Percentiles rank a stretch among this genome's conserved stretches.
phyloP scores from a whole-genome alignment of 805 yeast species.

The Saccharomycopsis selenospora region DNA sequence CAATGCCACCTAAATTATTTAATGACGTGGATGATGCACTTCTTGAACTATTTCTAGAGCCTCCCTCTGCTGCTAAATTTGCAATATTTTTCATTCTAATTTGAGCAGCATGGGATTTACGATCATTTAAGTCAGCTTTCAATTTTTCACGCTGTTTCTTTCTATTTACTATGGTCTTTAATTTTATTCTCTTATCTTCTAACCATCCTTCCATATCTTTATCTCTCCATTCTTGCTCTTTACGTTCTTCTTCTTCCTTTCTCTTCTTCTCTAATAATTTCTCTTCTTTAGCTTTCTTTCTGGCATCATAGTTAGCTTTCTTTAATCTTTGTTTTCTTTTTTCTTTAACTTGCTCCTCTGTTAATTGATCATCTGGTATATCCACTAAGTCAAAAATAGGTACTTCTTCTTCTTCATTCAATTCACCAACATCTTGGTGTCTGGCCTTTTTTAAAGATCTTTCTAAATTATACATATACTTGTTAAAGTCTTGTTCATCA shows the following conservation, averaged over 20 bases:
- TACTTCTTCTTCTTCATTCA: conserved; percentile 35
- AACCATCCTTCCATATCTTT: conserved; percentile 77
- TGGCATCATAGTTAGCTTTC: conserved; percentile 84
- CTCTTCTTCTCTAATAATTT: conserved; percentile 59
- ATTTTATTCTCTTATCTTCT: conserved; percentile 52
- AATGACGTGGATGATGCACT: conserved; percentile 6
- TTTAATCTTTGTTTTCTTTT: conserved; percentile 76
- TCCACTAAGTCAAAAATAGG: conserved; percentile 72
- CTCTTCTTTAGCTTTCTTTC: conserved; percentile 73
- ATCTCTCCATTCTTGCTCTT: conserved; percentile 73
- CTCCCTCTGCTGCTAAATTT: conserved; percentile 68
- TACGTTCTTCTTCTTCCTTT: conserved; percentile 49
- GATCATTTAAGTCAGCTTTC: conserved; percentile 70
- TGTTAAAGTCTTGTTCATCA: conserved; percentile 62
- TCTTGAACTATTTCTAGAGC: conserved; percentile 12
- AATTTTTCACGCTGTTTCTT: conserved; percentile 64
- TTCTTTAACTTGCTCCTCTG: conserved; percentile 75
- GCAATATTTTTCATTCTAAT: conserved; percentile 88
- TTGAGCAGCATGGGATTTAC: conserved; percentile 89
- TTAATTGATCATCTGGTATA: conserved; percentile 74
- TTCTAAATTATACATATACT: conserved; percentile 57
- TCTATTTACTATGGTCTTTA: conserved; percentile 50
- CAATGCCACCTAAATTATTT: conserved; percentile 3
- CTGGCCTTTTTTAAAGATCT: conserved; percentile 62
- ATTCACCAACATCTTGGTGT: conserved; percentile 57